Percentiles rank a stretch among this genome's conserved stretches.
Evolutionary conservation across 2,329 filamentous ascomycete species (phyloP).

Genomic region (Pestalotiopsis sp.): DNA sequence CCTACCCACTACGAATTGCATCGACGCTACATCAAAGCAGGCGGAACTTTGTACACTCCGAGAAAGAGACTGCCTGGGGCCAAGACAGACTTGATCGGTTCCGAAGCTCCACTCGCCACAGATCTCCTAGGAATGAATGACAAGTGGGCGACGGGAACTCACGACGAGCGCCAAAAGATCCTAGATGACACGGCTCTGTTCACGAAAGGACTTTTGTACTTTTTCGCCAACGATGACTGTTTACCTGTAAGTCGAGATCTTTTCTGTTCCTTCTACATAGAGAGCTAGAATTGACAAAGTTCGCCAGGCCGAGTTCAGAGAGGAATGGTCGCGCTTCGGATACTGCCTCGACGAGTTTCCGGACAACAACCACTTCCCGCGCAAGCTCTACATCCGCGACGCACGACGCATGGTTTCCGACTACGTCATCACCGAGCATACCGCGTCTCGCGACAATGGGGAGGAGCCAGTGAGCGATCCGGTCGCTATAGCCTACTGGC

Average conservation of each 20-base stretch:
- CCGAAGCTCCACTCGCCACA: constrained; percentile 20
- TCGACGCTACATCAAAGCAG: constrained; percentile 12
- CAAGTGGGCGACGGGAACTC: constrained; percentile 15
- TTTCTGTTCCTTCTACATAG: background rate
- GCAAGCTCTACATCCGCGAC: constrained; percentile 29
- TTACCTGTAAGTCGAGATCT: constrained; percentile 13
- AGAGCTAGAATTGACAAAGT: background rate
- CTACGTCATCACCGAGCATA: constrained; percentile 25
- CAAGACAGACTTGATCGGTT: constrained; percentile 20
- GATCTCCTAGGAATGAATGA: constrained; percentile 23
- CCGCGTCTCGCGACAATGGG: constrained; percentile 16
- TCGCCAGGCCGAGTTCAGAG: constrained; percentile 15
- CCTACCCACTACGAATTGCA: constrained; percentile 19
- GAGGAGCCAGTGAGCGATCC: constrained; percentile 14
- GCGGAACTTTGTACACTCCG: constrained; percentile 16
- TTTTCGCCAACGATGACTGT: constrained; percentile 19
- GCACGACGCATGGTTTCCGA: constrained; percentile 25
- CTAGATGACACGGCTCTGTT: constrained; percentile 16
- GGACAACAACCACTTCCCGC: constrained; percentile 26
- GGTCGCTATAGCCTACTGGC: constrained; percentile 24
- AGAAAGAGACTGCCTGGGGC: constrained; percentile 14
- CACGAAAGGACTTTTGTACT: constrained; percentile 20
- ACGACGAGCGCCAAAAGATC: constrained; percentile 15
- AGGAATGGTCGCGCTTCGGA: constrained; percentile 22
- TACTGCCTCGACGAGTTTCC: constrained; percentile 28